Evolutionary conservation across 805 yeast species (phyloP), one percentile per base, ranked within the genome.

Genomic region (Yarrowia sp.): DNA sequence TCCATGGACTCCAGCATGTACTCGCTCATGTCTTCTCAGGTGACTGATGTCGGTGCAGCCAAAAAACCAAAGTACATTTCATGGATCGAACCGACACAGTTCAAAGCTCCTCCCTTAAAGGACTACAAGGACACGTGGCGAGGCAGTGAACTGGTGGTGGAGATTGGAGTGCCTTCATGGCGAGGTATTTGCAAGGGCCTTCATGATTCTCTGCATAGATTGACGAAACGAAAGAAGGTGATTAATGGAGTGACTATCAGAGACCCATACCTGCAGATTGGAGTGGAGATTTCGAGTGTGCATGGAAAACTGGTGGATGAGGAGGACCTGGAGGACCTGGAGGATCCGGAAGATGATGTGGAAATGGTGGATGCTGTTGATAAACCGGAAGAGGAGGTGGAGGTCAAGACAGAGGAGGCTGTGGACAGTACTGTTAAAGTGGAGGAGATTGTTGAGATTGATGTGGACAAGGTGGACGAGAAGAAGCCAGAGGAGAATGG

Each of bases 81-180:
- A 1, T 58, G 64, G 64, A 58, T 58, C 11, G 36, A 43, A 5
- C 51, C 64, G 1, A 2, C 13, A 1, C 39, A 58, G 32, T 58
- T 58, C 50, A 42, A 58, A 13, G 33, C 33, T 5, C 43, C 64
- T 11, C 51, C 43, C 4, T n/a, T 58, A 13, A 43, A 22, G n/a
- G 64, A 43, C 11, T 14, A 32, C 7, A 55, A 55, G 13, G 61
- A 55, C 10, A 35, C 51, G 6, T 58, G 64, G 64, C 33, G 42
- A 4, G 64, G 64, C 11, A 44, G 43, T 4, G 64, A 58, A n/a
- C 64, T 58, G 2, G 64, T 58, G 10, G 51, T 58, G 13, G 51
- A 43, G 15, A 58, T 58, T 4, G 51, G 51, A 32, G 64, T 43
- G 3, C 64, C 64, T 6, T 58, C 64, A 8, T 58, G 64, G 64